These are phyloP conservation scores for Medakamo hakoo DNA, from an alignment of 139 green algal species.

Conservation along the genomic window DNA sequence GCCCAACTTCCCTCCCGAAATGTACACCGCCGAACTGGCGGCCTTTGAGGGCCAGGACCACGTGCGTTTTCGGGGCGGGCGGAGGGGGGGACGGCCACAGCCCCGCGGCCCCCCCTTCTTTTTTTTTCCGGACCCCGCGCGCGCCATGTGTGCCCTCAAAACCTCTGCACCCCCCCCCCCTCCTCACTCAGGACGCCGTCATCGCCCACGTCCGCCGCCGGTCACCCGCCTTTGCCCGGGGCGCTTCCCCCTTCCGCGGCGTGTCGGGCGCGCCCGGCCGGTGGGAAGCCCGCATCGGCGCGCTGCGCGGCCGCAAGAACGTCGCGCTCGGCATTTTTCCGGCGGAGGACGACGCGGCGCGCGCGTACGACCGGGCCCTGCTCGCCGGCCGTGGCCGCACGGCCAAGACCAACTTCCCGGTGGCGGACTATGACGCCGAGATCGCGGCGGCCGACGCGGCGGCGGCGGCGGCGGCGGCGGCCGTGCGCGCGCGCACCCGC, in stretches of 20 bases:
- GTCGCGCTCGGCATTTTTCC: slow-evolving; percentile 50
- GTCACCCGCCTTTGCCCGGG: slow-evolving; percentile 34
- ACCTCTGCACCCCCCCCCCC: background rate
- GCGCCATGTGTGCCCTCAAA: background rate
- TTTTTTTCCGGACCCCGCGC: too few species aligned
- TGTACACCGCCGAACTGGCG: slow-evolving; percentile 20
- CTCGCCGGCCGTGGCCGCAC: slow-evolving; percentile 25
- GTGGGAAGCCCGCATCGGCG: slow-evolving; percentile 53
- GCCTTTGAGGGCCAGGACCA: slow-evolving; percentile 13
- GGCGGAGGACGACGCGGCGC: slow-evolving; percentile 37
- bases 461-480: background rate
- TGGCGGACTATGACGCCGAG: slow-evolving; percentile 40
- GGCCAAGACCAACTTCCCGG: slow-evolving; percentile 56
- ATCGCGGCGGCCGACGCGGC: slow-evolving; percentile 11
- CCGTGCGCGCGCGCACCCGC: background rate
- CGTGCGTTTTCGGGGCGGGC: too few species aligned
- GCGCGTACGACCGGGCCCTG: slow-evolving; percentile 49
- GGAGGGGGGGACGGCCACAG: too few species aligned
- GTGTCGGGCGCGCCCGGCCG: slow-evolving; percentile 37
- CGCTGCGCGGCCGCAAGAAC: slow-evolving; percentile 43
- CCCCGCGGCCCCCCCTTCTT: too few species aligned
- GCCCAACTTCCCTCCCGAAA: slow-evolving; percentile 29
- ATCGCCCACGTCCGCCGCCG: slow-evolving; percentile 34
- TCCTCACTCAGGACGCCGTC: slow-evolving; percentile 35
- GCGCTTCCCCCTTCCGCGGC: slow-evolving; percentile 34